These are phyloP conservation scores for Magnolia sinica DNA, from an alignment of 164 flowering plant species.

Conservation along the genomic window DNA sequence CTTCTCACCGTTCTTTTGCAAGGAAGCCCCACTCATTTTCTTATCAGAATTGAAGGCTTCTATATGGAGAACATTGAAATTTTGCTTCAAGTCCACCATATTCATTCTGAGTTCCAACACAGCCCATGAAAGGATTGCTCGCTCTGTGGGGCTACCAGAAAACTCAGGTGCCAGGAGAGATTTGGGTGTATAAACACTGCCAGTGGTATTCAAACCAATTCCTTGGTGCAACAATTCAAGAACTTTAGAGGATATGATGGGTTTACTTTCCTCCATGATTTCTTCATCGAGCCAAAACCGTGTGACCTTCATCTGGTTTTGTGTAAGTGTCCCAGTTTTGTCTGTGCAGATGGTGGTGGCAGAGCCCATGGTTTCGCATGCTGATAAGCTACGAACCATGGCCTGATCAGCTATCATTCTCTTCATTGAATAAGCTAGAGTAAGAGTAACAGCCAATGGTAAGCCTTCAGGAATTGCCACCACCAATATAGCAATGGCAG, in stretches of 20 bases:
- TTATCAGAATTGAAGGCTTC: constrained; percentile 45
- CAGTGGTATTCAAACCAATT: constrained; percentile 52
- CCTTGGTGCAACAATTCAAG: constrained; percentile 40
- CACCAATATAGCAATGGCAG: constrained; percentile 38
- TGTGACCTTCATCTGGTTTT: constrained; percentile 57
- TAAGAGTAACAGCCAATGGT: constrained; percentile 35
- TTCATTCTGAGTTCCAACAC: constrained; percentile 31
- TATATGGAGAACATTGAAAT: constrained; percentile 23
- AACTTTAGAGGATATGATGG: constrained; percentile 18
- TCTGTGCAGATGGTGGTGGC: constrained; percentile 36
- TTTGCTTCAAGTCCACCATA: constrained; percentile 18
- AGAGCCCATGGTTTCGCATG: constrained; percentile 42
- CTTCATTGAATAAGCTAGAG: constrained; percentile 43
- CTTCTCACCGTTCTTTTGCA: constrained; percentile 30
- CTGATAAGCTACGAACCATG: constrained; percentile 31
- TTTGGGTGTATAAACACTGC: constrained; percentile 27
- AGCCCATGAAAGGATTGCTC: constrained; percentile 60
- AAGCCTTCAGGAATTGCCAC: constrained; percentile 44
- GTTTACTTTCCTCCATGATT: constrained; percentile 8
- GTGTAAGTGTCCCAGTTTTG: constrained; percentile 52
- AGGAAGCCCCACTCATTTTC: constrained; percentile 45
- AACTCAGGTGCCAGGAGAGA: constrained; percentile 30
- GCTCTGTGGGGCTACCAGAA: constrained; percentile 65
- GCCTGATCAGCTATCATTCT: constrained; percentile 42
- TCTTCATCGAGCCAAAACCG: constrained; percentile 48